Evolutionary conservation across 2,329 filamentous ascomycete species (phyloP), one percentile per base, ranked within the genome.

Genomic region (Colletotrichum liaoningense): DNA sequence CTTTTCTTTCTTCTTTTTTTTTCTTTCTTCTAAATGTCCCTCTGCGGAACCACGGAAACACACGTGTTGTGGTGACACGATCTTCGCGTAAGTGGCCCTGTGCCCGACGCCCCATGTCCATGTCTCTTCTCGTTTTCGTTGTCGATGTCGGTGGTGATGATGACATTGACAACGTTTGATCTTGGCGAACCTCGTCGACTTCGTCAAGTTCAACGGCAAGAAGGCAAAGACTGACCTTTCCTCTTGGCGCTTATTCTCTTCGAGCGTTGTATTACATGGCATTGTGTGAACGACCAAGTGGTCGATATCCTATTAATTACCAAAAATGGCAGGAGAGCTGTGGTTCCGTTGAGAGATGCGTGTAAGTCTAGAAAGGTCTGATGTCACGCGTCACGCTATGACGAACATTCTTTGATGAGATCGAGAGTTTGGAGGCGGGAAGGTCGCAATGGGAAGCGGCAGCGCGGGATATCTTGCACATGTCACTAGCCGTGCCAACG

Each of bases 371-470:
- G 16, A 19, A 16, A 42, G 8, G 54, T 16, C 22, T 1, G 30
- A 35, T 35, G 38, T 42, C 38, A 42, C 38, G 38, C 38, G 14
- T 42, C 38, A 7, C 38, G 16, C 38, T 42, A 42, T 42, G 38
- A 42, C 38, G 38, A 42, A 8, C 16, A 7, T 42, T 42, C 33
- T 42, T 8, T 16, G 16, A 42, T 42, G 35, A 42, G 35, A 16
- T 42, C 3, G 35, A 42, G 38, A 42, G 38, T 19, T 38, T 57
- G 63, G 14, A 68, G 38, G 30, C 57, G 63, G 56, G 69, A 67
- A 71, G 63, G 63, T 68, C 56, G 57, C 69, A 42, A 62, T 56
- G 22, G 55, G 30, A 5, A 7, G 6, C n/a, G 33, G 33, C 11
- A 33, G 26, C 24, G 28, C 42, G 42, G 56, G 54, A n/a, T n/a